Base-by-base conservation (phyloP, 768 basidiomycete species). In the Naematelia aurantialba region DNA sequence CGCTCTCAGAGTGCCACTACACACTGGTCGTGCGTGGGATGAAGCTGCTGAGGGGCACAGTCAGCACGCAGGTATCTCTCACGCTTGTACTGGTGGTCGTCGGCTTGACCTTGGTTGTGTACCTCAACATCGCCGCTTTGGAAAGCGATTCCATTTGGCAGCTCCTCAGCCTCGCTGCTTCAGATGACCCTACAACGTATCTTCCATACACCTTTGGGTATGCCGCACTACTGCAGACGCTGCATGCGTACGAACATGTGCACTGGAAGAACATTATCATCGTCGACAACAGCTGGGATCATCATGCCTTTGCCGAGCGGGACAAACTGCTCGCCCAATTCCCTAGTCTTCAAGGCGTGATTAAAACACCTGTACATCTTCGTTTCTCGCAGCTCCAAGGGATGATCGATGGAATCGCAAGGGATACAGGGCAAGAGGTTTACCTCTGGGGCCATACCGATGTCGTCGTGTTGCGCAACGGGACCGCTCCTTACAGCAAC, bases 231-330 rank as follows among this genome's bases (percentile, higher is more conserved):
- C 39, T 56, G 5, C 60, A 61, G 45, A 61, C 60, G 2, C 34
- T 61, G 27, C 25, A 56, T 19, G 60, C 55, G 11, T 61, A 61
- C 45, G 24, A 48, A 11, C 31, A 31, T 10, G 60, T 44, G 11
- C 31, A 22, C 11, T 61, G 60, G 60, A 27, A 34, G n/a, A 34
- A 61, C 55, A 61, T 61, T 19, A 49, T 61, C 11, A 52, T 61
- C 3, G 49, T 61, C 24, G 60, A 61, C 39, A 61, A 61, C 46
- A 60, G 60, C 52, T 61, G 60, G 60, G 55, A 56, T 34, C 29
- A 45, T 24, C 47, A 50, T 47, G 60, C 55, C 3, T 50, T 26
- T 30, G 21, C 25, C 13, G 39, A 56, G 14, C 17, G 34, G 5
- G 47, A 4, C 17, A 29, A 4, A 5, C 39, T 55, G 12, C 44